phyloP scores from a whole-genome alignment of 257 asterid species.

The Cruciata laevipes region DNA sequence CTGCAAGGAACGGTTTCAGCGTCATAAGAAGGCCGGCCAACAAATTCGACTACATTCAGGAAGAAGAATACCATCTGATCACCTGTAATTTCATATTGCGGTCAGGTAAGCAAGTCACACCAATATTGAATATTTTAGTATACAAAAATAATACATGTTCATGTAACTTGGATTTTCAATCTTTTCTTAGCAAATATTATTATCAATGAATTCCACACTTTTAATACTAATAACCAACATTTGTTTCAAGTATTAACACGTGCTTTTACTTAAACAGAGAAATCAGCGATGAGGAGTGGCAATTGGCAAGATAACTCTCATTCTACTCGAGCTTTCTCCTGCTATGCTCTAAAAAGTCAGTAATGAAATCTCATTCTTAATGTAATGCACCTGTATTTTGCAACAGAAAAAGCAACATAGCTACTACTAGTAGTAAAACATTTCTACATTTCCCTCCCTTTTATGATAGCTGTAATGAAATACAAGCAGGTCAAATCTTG shows the following conservation, averaged over 20 bases:
- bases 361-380: neutral
- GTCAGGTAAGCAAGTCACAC: slow-evolving; percentile 3
- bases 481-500: neutral
- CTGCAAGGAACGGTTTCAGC: slow-evolving; percentile 44
- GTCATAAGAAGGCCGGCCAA: slow-evolving; percentile 56
- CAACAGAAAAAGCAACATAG: neutral
- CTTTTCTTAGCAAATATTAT: neutral
- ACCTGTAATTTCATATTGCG: slow-evolving; percentile 37
- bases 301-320: neutral
- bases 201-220: neutral
- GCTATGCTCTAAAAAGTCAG: neutral
- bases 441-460: neutral
- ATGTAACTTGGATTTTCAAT: neutral
- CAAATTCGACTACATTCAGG: slow-evolving; percentile 42
- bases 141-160: neutral
- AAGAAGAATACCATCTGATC: slow-evolving; percentile 61
- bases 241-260: neutral
- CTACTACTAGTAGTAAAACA: neutral
- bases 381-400: no score
- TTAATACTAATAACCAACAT: neutral
- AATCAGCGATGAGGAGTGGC: neutral
- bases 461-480: neutral
- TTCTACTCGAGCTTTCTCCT: neutral
- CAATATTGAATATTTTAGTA: neutral
- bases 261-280: neutral